phyloP scores from a whole-genome alignment of 1,284 basidiomycete genomes.

The Mrakiaceae sp. region DNA sequence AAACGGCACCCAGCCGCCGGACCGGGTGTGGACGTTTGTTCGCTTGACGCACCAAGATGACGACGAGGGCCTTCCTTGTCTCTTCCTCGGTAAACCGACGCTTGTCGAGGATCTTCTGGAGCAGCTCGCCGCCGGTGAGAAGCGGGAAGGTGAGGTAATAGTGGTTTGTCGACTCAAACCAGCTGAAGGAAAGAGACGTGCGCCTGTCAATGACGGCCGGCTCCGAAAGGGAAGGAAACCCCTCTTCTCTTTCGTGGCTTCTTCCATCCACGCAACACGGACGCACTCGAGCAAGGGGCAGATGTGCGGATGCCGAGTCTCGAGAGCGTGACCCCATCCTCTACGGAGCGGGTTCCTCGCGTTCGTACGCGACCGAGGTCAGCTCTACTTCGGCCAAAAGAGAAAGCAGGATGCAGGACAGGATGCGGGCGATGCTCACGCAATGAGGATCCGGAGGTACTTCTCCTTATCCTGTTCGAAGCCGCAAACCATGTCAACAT shows the following conservation, averaged over 20 bases:
- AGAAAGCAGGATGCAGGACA: background rate
- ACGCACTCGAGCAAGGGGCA: slow-evolving; percentile 12
- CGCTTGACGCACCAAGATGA: slow-evolving; percentile 4
- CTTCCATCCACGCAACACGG: background rate
- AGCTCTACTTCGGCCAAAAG: background rate
- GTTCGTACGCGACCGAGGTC: no score
- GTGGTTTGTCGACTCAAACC: slow-evolving; percentile 15
- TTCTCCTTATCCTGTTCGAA: slow-evolving; percentile 13
- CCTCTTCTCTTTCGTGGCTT: background rate
- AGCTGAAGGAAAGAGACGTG: background rate
- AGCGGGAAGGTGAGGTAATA: slow-evolving; percentile 17
- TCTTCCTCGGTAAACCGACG: slow-evolving; percentile 15
- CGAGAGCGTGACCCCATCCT: slow-evolving; percentile 14
- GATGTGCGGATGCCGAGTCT: slow-evolving; percentile 14
- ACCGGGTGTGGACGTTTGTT: background rate
- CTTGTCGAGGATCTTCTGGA: slow-evolving; percentile 17
- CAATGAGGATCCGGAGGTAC: slow-evolving; percentile 10
- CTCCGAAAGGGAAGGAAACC: background rate
- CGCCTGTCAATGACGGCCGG: background rate
- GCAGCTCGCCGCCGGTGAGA: slow-evolving; percentile 11
- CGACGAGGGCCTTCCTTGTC: slow-evolving; percentile 1
- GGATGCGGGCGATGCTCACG: background rate
- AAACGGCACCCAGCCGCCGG: background rate
- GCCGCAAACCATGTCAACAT: no score
- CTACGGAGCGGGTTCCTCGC: no score